Conservation (phyloP, 208 protist genomes). For the Leptomonas seymouri region DNA sequence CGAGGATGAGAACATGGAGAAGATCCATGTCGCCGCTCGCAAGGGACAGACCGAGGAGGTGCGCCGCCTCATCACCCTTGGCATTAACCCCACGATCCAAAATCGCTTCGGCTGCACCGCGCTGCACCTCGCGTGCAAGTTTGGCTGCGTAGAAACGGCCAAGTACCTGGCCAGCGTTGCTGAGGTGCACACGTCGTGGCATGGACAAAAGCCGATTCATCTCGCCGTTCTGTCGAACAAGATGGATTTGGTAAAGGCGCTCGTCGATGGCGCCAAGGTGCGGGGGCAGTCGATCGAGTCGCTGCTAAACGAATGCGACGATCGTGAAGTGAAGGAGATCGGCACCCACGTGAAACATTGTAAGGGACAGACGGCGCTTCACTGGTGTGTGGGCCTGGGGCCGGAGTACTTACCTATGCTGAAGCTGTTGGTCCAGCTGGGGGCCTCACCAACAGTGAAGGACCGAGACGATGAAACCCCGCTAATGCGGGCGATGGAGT, state of each 20-base stretch:
- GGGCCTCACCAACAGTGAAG: conserved; percentile 70
- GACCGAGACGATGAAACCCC: conserved; percentile 75
- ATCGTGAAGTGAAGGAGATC: conserved; percentile 63
- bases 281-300: conserved; percentile 54
- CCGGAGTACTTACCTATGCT: conserved; percentile 72
- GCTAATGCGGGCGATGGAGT: conserved; percentile 86
- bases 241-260: conserved; percentile 57
- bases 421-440: conserved; percentile 61
- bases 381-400: conserved; percentile 84
- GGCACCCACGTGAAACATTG: conserved; percentile 56
- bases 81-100: conserved; percentile 67
- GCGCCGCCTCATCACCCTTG: conserved; percentile 70
- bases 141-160: conserved; percentile 67
- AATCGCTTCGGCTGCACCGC: conserved; percentile 90
- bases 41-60: conserved; percentile 82
- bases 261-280: conserved; percentile 61
- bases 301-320: conserved; percentile 83
- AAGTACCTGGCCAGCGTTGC: conserved; percentile 66
- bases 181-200: conserved; percentile 68
- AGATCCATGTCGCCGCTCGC: conserved; percentile 80
- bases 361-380: conserved; percentile 74
- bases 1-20: conserved; percentile 92
- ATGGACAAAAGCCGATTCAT: conserved; percentile 83
- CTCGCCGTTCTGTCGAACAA: conserved; percentile 82
- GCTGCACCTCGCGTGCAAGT: conserved; percentile 87